A percentile compares a stretch with the other conserved stretches of the same genome.
phyloP scores from a whole-genome alignment of 164 flowering plant species.

The Hamamelis virginiana region DNA sequence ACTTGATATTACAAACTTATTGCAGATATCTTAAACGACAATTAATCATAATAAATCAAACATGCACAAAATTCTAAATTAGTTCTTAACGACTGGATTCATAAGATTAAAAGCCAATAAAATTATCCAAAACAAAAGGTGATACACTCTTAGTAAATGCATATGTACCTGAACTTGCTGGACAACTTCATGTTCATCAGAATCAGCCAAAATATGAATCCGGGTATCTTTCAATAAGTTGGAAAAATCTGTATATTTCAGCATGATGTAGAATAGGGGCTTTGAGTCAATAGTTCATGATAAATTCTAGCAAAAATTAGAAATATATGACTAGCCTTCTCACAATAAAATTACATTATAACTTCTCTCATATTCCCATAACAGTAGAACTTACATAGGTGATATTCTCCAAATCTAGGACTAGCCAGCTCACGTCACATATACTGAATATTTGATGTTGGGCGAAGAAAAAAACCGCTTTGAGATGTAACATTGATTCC shows the following conservation, averaged over 20 bases:
- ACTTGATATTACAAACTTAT: background rate
- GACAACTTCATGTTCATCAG: conserved; percentile 94
- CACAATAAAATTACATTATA: background rate
- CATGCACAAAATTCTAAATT: background rate
- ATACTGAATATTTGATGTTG: conserved; percentile 73
- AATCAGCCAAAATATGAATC: conserved; percentile 87
- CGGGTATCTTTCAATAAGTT: conserved; percentile 84
- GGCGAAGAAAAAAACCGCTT: conserved; percentile 92
- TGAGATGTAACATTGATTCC: conserved; percentile 91
- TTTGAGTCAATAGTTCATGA: background rate
- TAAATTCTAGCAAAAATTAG: background rate
- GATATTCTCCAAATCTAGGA: conserved; percentile 96
- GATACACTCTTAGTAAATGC: background rate
- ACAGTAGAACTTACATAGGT: conserved; percentile 61
- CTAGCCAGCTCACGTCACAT: conserved; percentile 70
- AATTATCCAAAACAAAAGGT: no score
- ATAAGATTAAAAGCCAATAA: no score
- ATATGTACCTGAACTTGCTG: conserved; percentile 85
- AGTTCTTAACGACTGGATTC: no score
- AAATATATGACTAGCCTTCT: background rate
- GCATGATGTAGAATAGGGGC: background rate
- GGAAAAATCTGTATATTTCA: conserved; percentile 70
- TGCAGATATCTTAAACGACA: background rate
- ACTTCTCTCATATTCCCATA: background rate
- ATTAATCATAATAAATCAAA: background rate